phyloP scores from a whole-genome alignment of 2,329 filamentous ascomycete genomes.

The Rutstroemia sp. region DNA sequence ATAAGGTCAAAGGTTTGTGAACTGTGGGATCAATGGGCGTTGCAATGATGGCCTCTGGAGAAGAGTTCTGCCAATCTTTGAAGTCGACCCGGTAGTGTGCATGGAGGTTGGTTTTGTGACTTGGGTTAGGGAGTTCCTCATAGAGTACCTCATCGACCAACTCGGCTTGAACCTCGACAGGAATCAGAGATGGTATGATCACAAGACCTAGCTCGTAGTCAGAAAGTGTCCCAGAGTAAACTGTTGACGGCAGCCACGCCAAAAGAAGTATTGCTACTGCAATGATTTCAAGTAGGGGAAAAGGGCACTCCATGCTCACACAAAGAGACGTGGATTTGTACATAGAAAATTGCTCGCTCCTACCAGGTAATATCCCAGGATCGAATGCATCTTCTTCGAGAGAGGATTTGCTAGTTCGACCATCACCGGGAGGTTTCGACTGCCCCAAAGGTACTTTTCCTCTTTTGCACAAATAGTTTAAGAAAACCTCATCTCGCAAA shows the following conservation, averaged over 20 bases:
- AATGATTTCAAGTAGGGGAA: not conserved
- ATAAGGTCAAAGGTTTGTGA: constrained; percentile 61
- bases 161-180: constrained; percentile 57
- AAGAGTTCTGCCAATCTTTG: constrained; percentile 25
- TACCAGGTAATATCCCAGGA: constrained; percentile 62
- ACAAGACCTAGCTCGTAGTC: constrained; percentile 56
- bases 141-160: constrained; percentile 72
- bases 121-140: constrained; percentile 63
- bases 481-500: too few species aligned
- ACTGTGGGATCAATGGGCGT: constrained; percentile 61
- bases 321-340: not conserved
- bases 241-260: not conserved
- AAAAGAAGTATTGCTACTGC: too few species aligned
- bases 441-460: too few species aligned
- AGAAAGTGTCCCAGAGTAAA: constrained; percentile 9
- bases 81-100: constrained; percentile 70
- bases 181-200: constrained; percentile 68
- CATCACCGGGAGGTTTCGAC: too few species aligned
- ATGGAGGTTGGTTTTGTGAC: constrained; percentile 85
- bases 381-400: constrained; percentile 29
- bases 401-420: not conserved
- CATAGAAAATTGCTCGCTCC: constrained; percentile 16
- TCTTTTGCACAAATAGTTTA: too few species aligned
- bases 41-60: constrained; percentile 41
- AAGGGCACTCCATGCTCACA: constrained; percentile 11